These are phyloP conservation scores for Nissolia schottii DNA, from an alignment of 306 rosid genomes.

Conservation along the genomic window DNA sequence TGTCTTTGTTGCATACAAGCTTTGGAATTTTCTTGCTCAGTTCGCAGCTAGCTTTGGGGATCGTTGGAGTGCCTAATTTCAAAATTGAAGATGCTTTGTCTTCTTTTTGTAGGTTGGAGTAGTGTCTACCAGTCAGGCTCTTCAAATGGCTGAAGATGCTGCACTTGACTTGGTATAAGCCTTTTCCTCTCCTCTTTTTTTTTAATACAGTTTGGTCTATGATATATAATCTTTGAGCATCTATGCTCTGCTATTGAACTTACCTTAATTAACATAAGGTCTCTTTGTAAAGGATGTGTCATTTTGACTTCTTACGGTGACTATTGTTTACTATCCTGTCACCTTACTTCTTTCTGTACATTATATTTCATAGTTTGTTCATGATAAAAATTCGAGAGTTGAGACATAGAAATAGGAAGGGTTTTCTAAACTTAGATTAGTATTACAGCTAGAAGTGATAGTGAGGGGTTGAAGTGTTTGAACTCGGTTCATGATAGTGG, in stretches of 20 bases:
- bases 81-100: constrained; percentile 13
- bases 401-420: background rate
- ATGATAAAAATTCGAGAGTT: background rate
- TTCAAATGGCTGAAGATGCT: constrained; percentile 71
- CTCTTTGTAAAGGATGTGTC: background rate
- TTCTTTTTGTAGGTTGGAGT: constrained; percentile 70
- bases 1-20: background rate
- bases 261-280: background rate
- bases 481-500: background rate
- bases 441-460: background rate
- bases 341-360: background rate
- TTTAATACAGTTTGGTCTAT: background rate
- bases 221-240: background rate
- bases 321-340: background rate
- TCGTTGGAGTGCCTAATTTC: background rate
- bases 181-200: background rate
- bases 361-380: background rate
- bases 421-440: background rate
- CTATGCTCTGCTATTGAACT: background rate
- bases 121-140: constrained; percentile 61
- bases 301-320: background rate
- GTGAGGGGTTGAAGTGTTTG: background rate
- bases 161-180: constrained; percentile 74
- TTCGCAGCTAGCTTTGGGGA: background rate
- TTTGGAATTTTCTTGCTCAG: background rate